Percentiles rank a stretch among this genome's conserved stretches.
These are phyloP conservation scores for Eleusine coracana DNA, from an alignment of 176 grass and related monocot genomes.

Conservation along the genomic window DNA sequence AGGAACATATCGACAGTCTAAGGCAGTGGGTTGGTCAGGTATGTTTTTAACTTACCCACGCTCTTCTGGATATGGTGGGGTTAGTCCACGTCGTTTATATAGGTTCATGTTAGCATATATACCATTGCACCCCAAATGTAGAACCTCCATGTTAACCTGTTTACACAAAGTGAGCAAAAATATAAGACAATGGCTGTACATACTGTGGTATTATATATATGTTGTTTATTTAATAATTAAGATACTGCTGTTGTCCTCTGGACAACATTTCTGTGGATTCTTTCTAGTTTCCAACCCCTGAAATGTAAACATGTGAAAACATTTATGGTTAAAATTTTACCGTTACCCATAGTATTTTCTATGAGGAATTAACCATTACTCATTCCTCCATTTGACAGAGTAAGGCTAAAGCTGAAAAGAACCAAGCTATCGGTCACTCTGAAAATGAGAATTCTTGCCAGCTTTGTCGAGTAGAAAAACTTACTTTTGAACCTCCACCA, in stretches of 20 bases:
- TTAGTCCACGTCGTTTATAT: background rate
- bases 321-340: slow-evolving; percentile 28
- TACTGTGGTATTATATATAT: background rate
- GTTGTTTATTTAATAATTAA: background rate
- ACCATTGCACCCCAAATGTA: background rate
- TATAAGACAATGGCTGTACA: background rate
- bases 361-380: slow-evolving; percentile 26
- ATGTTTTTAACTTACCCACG: slow-evolving; percentile 11
- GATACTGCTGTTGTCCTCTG: background rate
- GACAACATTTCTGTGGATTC: background rate
- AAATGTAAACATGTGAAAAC: background rate
- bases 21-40: slow-evolving; percentile 99
- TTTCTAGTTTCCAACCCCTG: background rate
- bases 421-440: slow-evolving; percentile 75
- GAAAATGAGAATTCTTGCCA: slow-evolving; percentile 99
- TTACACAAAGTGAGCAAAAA: background rate
- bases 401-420: slow-evolving; percentile 99
- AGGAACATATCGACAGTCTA: slow-evolving; percentile 83
- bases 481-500: slow-evolving; percentile 93
- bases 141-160: background rate
- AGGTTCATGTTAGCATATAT: background rate
- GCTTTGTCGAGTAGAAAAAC: slow-evolving; percentile 97
- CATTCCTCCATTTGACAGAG: slow-evolving; percentile 65
- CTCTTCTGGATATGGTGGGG: too few relatives aligned
- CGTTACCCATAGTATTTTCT: slow-evolving; percentile 32